Conservation (phyloP, 129 eudicot genomes). For the Artemisia tridentata region DNA sequence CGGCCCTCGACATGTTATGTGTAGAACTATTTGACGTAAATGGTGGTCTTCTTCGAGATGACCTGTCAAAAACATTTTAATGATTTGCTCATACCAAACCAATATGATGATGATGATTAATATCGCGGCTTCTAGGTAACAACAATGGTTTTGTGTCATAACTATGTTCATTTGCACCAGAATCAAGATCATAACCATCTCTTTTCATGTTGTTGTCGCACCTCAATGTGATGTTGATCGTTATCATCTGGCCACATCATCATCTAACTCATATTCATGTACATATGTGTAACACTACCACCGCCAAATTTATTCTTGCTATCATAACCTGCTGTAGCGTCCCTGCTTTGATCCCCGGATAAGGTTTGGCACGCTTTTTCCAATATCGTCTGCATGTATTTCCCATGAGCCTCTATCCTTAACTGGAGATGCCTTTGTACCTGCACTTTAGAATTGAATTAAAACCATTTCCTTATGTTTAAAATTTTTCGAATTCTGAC, state of each 20-base stretch:
- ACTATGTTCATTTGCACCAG: constrained; percentile 15
- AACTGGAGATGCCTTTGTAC: constrained; percentile 80
- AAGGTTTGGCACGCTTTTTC: constrained; percentile 96
- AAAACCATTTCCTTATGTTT: too few species aligned
- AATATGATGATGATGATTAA: constrained; percentile 23
- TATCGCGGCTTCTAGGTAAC: constrained; percentile 24
- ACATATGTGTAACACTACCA: constrained; percentile 21
- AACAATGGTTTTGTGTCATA: constrained; percentile 35
- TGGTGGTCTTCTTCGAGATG: constrained; percentile 37
- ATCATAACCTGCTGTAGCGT: constrained; percentile 33
- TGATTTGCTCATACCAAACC: constrained; percentile 30
- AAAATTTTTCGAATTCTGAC: too few species aligned
- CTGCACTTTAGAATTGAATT: constrained; percentile 26
- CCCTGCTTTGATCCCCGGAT: constrained; percentile 69
- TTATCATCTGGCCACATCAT: constrained; percentile 35
- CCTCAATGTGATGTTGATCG: constrained; percentile 32
- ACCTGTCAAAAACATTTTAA: constrained; percentile 21
- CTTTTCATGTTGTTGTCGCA: constrained; percentile 33
- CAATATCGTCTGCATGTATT: constrained; percentile 92
- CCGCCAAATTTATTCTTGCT: constrained; percentile 22
- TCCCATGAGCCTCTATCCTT: constrained; percentile 95
- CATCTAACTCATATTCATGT: constrained; percentile 34
- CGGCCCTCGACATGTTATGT: constrained; percentile 38
- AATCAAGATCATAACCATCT: constrained; percentile 39
- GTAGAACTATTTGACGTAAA: constrained; percentile 33